These are phyloP conservation scores for Microdochium trichocladiopsis DNA, from an alignment of 2,329 filamentous ascomycete species.

Conservation along the genomic window DNA sequence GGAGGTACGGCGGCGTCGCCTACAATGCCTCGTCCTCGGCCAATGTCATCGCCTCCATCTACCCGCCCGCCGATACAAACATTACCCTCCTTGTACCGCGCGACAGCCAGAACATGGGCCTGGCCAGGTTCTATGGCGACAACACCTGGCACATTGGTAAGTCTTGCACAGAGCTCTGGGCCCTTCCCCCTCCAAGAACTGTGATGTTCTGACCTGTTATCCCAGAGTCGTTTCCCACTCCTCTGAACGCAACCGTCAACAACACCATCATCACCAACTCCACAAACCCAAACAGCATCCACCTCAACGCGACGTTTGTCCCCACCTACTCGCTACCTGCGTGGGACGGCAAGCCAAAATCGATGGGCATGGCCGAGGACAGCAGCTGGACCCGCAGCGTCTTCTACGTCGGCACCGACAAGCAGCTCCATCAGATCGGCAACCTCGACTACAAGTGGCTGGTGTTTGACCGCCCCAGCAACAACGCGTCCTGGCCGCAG, in stretches of 20 bases:
- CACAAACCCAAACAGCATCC: constrained; percentile 11
- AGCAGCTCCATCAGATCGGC: constrained; percentile 20
- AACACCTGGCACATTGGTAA: constrained; percentile 24
- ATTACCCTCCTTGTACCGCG: constrained; percentile 25
- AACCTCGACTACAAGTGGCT: constrained; percentile 18
- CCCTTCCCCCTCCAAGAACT: neutral
- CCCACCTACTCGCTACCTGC: constrained; percentile 19
- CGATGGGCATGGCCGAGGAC: constrained; percentile 22
- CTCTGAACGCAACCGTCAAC: constrained; percentile 10
- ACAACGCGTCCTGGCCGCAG: constrained; percentile 8
- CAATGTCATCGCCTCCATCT: constrained; percentile 20
- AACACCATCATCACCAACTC: constrained; percentile 15
- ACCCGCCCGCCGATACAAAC: constrained; percentile 16
- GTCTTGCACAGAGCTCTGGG: constrained; percentile 1
- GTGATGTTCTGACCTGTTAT: no score
- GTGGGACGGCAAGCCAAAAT: constrained; percentile 19
- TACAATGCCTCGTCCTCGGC: constrained; percentile 18
- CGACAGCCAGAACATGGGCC: constrained; percentile 22
- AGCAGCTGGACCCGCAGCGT: constrained; percentile 17
- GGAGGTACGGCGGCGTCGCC: constrained; percentile 22
- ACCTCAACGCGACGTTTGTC: constrained; percentile 7
- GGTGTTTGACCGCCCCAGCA: constrained; percentile 9
- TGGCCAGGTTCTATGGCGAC: constrained; percentile 18
- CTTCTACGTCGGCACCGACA: constrained; percentile 30
- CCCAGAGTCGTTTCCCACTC: constrained; percentile 23